Percentiles rank a stretch among this genome's conserved stretches.
phyloP scores from a whole-genome alignment of 345 rosid genomes.

The Eucalyptus shirleyi region DNA sequence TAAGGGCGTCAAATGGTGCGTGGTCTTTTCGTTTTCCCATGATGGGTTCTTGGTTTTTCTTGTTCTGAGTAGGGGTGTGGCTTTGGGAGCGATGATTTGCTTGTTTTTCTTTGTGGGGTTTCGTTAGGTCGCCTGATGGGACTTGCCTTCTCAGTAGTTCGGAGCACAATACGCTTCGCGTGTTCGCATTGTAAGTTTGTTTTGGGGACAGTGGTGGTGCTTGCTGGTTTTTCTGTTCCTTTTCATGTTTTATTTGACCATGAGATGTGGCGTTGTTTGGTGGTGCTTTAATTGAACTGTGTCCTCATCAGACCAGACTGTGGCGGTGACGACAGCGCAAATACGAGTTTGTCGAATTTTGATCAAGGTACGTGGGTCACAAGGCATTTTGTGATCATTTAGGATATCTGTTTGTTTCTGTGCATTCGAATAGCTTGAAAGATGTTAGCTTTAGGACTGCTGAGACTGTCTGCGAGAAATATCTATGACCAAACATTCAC shows the following conservation, averaged over 20 bases:
- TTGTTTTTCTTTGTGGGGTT: not conserved
- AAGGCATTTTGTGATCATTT: not conserved
- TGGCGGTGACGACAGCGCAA: conserved; percentile 4
- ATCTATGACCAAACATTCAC: not conserved
- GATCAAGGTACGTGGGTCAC: not conserved
- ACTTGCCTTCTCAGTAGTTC: conserved; percentile 41
- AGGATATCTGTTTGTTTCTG: not conserved
- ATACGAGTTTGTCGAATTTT: conserved; percentile 1
- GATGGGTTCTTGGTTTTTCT: not conserved
- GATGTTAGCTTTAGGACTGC: not conserved
- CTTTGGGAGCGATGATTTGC: too few relatives aligned
- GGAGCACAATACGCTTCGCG: conserved; percentile 58
- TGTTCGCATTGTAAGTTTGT: conserved; percentile 52
- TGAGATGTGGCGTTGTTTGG: not conserved
- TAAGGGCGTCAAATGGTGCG: conserved; percentile 76
- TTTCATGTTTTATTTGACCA: too few relatives aligned
- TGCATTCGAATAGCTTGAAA: not conserved
- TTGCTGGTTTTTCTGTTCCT: not conserved
- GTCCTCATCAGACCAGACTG: conserved; percentile 33
- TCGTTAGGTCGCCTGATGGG: conserved; percentile 35
- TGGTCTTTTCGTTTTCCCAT: not conserved
- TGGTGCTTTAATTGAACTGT: not conserved
- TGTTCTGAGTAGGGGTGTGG: not conserved
- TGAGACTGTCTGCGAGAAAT: not conserved
- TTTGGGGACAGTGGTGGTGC: not conserved